phyloP scores from a whole-genome alignment of 116 monocot species.

The Cymodocea nodosa region DNA sequence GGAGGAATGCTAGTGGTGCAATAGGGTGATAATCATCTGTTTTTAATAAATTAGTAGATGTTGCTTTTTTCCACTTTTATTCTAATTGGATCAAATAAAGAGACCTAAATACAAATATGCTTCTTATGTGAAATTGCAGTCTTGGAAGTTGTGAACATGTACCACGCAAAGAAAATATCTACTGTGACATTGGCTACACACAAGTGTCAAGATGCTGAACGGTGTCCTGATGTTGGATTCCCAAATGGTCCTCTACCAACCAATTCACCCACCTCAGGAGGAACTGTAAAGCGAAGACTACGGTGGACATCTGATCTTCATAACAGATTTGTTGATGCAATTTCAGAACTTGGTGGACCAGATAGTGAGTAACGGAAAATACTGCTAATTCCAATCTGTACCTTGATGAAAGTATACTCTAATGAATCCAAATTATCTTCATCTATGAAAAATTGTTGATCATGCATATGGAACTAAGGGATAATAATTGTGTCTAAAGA shows the following conservation, averaged over 20 bases:
- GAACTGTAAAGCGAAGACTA: conserved; percentile 30
- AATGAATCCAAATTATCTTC: too few relatives aligned
- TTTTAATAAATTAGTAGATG: neutral
- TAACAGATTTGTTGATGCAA: conserved; percentile 53
- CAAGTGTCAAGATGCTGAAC: conserved; percentile 7
- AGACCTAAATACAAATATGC: neutral
- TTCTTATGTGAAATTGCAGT: neutral
- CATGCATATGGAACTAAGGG: too few relatives aligned
- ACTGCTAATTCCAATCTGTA: neutral
- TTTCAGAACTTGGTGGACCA: conserved; percentile 62
- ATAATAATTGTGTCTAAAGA: too few relatives aligned
- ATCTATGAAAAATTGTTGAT: too few relatives aligned
- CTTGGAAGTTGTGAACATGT: conserved; percentile 9
- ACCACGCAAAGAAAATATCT: conserved; percentile 20
- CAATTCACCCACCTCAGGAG: conserved; percentile 7
- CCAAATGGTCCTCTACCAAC: conserved; percentile 9
- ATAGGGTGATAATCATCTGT: neutral
- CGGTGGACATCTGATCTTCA: conserved; percentile 65
- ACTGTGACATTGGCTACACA: conserved; percentile 12
- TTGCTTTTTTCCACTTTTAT: neutral
- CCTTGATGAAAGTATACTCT: neutral
- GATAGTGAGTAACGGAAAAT: conserved; percentile 38
- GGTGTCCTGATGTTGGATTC: conserved; percentile 4
- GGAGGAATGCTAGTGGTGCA: neutral
- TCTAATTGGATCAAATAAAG: neutral